Evolutionary conservation across 805 yeast genomes (phyloP).

Genomic region (Yarrowia sp.): DNA sequence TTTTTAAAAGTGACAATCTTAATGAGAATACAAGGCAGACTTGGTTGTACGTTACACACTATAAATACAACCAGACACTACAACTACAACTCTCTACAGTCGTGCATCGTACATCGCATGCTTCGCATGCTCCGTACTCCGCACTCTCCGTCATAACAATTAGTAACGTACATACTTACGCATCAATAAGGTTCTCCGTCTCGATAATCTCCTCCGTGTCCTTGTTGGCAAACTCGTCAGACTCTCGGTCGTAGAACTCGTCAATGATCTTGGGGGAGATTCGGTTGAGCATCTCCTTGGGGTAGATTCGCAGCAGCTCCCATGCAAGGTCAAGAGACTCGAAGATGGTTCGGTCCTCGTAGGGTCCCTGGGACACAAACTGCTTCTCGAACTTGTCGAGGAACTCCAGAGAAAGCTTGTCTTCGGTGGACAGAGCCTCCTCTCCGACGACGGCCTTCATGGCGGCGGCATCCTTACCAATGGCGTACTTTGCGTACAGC

Average conservation of each 20-base stretch:
- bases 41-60: too few species aligned
- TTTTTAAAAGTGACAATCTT: too few species aligned
- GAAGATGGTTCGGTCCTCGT: conserved; percentile 90
- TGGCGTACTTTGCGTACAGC: conserved; percentile 97
- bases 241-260: conserved; percentile 91
- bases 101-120: too few species aligned
- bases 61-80: too few species aligned
- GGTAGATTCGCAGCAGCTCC: conserved; percentile 96
- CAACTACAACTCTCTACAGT: not conserved
- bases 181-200: conserved; percentile 41
- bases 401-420: conserved; percentile 94
- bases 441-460: conserved; percentile 99
- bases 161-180: conserved; percentile 31
- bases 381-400: conserved; percentile 97
- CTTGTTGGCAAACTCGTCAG: conserved; percentile 43
- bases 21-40: too few species aligned
- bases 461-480: conserved; percentile 99
- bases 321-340: conserved; percentile 98
- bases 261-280: conserved; percentile 94
- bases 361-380: conserved; percentile 93
- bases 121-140: too few species aligned
- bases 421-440: conserved; percentile 97
- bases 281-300: conserved; percentile 98
- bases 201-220: conserved; percentile 38
- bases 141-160: too few species aligned